phyloP scores from a whole-genome alignment of 2,329 filamentous ascomycete species.

The Xylariaceae sp. region DNA sequence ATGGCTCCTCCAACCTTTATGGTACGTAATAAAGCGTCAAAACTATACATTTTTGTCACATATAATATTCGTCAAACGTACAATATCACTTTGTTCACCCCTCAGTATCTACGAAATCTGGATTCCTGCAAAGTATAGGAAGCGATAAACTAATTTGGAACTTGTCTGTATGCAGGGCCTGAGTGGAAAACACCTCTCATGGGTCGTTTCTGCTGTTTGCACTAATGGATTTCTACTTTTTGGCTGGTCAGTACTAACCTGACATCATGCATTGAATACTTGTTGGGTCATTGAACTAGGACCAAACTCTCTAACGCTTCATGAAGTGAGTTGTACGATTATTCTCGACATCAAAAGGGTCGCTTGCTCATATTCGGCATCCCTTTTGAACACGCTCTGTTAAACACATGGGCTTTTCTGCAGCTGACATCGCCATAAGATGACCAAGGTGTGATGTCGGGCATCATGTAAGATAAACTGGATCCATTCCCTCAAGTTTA shows the following conservation, averaged over 20 bases:
- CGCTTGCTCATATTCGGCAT: too few relatives aligned
- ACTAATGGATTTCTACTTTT: constrained; percentile 63
- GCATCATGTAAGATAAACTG: constrained; percentile 40
- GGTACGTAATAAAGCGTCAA: neutral
- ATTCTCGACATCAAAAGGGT: too few relatives aligned
- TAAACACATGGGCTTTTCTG: neutral
- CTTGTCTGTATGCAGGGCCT: constrained; percentile 39
- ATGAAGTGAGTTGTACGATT: neutral
- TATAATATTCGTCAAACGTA: too few relatives aligned
- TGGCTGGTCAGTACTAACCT: constrained; percentile 29
- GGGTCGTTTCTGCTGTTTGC: constrained; percentile 60
- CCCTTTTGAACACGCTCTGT: too few relatives aligned
- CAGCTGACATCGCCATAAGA: neutral
- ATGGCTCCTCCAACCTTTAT: constrained; percentile 56
- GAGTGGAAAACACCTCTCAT: constrained; percentile 53
- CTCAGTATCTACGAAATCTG: too few relatives aligned
- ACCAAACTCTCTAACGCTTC: neutral
- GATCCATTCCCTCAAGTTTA: too few relatives aligned
- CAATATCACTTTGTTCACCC: too few relatives aligned
- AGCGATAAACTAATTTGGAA: too few relatives aligned
- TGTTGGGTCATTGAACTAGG: neutral
- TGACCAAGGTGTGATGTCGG: constrained; percentile 41
- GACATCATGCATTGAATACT: neutral
- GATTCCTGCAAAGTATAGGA: too few relatives aligned
- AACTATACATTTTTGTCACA: too few relatives aligned